These are phyloP conservation scores for Bifiguratus adelaidae DNA, from an alignment of 192 early-diverging fungal genomes.

Conservation along the genomic window DNA sequence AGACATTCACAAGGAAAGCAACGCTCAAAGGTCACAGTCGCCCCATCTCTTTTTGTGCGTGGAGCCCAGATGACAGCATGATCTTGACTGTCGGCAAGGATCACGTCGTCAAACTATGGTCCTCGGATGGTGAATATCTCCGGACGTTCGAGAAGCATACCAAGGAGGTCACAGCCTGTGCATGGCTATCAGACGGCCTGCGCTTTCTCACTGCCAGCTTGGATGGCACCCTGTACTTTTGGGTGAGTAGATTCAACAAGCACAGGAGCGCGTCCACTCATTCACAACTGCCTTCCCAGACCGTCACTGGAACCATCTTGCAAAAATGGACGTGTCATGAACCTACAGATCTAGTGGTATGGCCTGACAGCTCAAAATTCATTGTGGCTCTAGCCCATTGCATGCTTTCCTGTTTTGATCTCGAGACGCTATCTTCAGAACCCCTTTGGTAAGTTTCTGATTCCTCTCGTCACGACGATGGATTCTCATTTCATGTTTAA, in stretches of 20 bases:
- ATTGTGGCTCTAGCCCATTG: no score
- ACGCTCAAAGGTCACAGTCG: constrained; percentile 48
- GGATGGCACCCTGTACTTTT: constrained; percentile 68
- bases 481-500: no score
- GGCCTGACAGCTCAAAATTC: no score
- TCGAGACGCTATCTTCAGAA: no score
- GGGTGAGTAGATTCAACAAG: constrained; percentile 42
- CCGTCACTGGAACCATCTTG: constrained; percentile 38
- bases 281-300: no score
- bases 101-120: constrained; percentile 69
- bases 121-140: constrained; percentile 70
- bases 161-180: constrained; percentile 70
- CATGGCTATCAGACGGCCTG: constrained; percentile 75
- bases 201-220: constrained; percentile 78
- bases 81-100: constrained; percentile 73
- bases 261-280: no score
- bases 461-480: no score
- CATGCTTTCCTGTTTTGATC: no score
- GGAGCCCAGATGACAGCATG: constrained; percentile 77
- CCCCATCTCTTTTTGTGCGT: constrained; percentile 76
- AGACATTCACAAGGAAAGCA: background rate
- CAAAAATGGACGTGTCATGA: constrained; percentile 48
- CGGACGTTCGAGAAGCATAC: constrained; percentile 55
- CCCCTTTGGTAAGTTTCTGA: no score
- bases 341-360: constrained; percentile 55